Percentiles rank a stretch among this genome's conserved stretches.
Conservation (phyloP, 2,329 filamentous ascomycete species). For the Penicillium hordei region DNA sequence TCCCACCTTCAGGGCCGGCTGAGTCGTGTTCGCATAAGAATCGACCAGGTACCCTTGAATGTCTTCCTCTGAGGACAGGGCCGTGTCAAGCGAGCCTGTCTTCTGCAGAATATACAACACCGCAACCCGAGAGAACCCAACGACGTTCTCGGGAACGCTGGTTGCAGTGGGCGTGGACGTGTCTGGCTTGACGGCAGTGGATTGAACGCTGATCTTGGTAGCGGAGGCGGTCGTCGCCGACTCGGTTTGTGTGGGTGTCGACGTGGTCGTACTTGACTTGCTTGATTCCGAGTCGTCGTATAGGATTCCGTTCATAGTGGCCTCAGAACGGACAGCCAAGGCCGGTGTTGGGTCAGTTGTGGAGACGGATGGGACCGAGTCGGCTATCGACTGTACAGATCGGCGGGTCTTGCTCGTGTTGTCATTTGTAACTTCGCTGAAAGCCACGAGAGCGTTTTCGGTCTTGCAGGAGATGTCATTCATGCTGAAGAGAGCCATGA, state of each 20-base stretch:
- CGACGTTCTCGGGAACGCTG: conserved; percentile 21
- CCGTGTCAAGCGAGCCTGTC: conserved; percentile 32
- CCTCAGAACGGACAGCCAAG: conserved; percentile 28
- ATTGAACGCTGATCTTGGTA: not conserved
- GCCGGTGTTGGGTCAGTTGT: conserved; percentile 8
- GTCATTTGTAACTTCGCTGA: conserved; percentile 56
- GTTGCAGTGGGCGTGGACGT: not conserved
- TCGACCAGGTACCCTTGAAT: conserved; percentile 35
- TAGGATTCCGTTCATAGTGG: conserved; percentile 41
- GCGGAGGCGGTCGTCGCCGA: conserved; percentile 19
- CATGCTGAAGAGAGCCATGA: conserved; percentile 74
- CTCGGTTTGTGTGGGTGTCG: conserved; percentile 17
- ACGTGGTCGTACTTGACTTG: conserved; percentile 27
- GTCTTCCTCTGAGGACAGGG: conserved; percentile 30
- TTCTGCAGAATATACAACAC: conserved; percentile 45
- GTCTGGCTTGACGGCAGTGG: not conserved
- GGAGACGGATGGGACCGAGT: conserved; percentile 4
- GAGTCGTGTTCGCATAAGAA: conserved; percentile 25
- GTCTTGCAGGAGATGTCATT: conserved; percentile 75
- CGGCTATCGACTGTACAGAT: conserved; percentile 8
- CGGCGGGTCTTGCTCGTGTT: conserved; percentile 30
- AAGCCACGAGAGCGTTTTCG: conserved; percentile 85
- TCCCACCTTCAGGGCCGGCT: conserved; percentile 21
- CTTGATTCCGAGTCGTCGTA: conserved; percentile 28
- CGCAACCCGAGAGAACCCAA: conserved; percentile 39